Evolutionary conservation across 2,329 filamentous ascomycete species (phyloP), one percentile per base, ranked within the genome.

Genomic region (Aureobasidium sp.): DNA sequence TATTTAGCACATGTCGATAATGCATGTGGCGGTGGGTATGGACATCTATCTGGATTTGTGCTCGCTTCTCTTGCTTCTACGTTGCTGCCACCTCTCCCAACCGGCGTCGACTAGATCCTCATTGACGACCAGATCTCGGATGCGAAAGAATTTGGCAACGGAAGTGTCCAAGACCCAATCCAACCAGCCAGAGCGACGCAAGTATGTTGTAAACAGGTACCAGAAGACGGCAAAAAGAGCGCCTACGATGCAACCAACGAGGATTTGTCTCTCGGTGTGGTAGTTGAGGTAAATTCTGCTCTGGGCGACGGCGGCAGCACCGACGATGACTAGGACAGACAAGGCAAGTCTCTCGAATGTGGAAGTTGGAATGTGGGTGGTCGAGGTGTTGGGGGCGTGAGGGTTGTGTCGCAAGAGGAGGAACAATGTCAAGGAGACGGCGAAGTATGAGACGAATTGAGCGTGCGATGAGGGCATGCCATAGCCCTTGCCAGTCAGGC

Each of bases 401-500:
- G 88, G 87, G 5, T 80, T 79, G 74, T 96, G 91, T 64, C 93
- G 84, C 64, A 92, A 79, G 50, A 96, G 82, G 48, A 99, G 82
- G 78, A 97, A 97, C 23, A 99, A 80, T 27, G 85, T 81, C 64
- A 97, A 78, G 65, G 89, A 94, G 62, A 96, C 78, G 63, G 90
- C 88, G 82, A 96, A 97, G 79, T 91, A 99, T 62, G 88, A 84
- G 64, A 93, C 89, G 73, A 97, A 99, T 78, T 99, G 94, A 9
- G 94, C 89, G 77, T 99, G 94, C 41, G 92, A 97, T 8, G 84
- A 87, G 12, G 94, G 94, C 95, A 99, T 99, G 69, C 94, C 95
- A 72, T 99, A 99, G 66, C 94, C 94, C 75, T 96, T 96, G 62
- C 91, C 84, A 71, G 92, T 86, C 79, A 87, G 85, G 75, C 84